Evolutionary conservation across 768 basidiomycete genomes (phyloP).

Genomic region (Mycena leptocephala): DNA sequence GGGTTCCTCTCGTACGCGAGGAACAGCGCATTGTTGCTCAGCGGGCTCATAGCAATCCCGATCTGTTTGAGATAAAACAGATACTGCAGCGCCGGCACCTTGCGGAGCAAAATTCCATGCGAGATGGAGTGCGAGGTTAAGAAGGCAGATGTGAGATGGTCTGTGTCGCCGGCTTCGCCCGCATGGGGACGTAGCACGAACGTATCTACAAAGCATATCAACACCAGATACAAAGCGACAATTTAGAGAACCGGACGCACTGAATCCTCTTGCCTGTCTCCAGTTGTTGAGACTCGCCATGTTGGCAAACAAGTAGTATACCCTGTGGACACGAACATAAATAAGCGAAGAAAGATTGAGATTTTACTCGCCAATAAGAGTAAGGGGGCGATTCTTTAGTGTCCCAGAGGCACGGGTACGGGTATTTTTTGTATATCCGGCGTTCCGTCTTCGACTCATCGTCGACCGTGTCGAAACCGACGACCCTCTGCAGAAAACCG

Average conservation of each 20-base stretch:
- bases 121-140: slow-evolving; percentile 98
- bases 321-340: slow-evolving; percentile 64
- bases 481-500: slow-evolving; percentile 93
- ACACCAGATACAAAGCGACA: slow-evolving; percentile 18
- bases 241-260: slow-evolving; percentile 67
- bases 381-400: slow-evolving; percentile 93
- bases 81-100: slow-evolving; percentile 97
- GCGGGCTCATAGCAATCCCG: slow-evolving; percentile 97
- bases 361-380: slow-evolving; percentile 86
- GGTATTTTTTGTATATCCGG: slow-evolving; percentile 94
- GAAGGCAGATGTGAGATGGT: slow-evolving; percentile 97
- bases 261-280: slow-evolving; percentile 91
- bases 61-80: slow-evolving; percentile 99
- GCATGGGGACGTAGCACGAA: slow-evolving; percentile 98
- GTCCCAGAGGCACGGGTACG: slow-evolving; percentile 93
- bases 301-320: slow-evolving; percentile 98
- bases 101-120: slow-evolving; percentile 97
- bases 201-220: slow-evolving; percentile 73
- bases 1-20: slow-evolving; percentile 98
- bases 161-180: slow-evolving; percentile 98
- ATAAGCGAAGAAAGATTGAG: neutral
- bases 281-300: slow-evolving; percentile 96
- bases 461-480: slow-evolving; percentile 99
- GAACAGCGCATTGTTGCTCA: slow-evolving; percentile 98
- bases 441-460: slow-evolving; percentile 97